Evolutionary conservation across 1,139 yeast genomes (phyloP), one percentile per base, ranked within the genome.

Genomic region (Sugiyamaella castrensis): DNA sequence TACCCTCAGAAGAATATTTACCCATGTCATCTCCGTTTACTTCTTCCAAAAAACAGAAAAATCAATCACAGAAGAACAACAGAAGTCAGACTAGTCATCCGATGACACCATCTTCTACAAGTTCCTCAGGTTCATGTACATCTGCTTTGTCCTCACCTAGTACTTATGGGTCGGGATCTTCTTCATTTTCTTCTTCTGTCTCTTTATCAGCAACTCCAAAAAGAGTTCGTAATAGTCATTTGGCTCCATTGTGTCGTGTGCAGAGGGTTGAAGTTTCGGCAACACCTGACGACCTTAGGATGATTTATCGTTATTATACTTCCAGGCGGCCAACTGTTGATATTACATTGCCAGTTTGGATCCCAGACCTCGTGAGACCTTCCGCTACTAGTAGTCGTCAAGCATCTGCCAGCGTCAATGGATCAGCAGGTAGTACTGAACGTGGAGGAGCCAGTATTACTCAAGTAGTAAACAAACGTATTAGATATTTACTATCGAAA

Each of bases 291-390:
- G 56, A 51, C 29, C 53, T 53, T 16, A 34, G 37, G 29, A 30
- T 8, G 28, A 48, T 53, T 11, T 50, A 53, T 29, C 43, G 30
- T 8, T 46, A 40, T 12, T 51, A 46, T 33, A 48, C 54, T 9
- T 9, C 31, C 27, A 28, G 37, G 24, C 38, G 52, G 12, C 56
- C 56, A 1, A 29, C 15, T 1, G 51, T 51, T 15, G 44, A 46
- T 11, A 40, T 42, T 12, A 24, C 43, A 10, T 24, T 48, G 39
- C 56, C 56, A 6, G 26, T 51, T 15, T 53, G 56, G 56, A 42
- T 49, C n/a, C 40, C 43, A 2, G 44, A 30, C 33, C 31, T 37
- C 11, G 41, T 32, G 10, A 29, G 16, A 19, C 42, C 44, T 2
- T 19, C 51, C 31, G n/a, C 47, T 28, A 15, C 26, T 7, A 42